Percentiles rank a stretch among this genome's conserved stretches.
These are phyloP conservation scores for Rhizophagus sp. DNA, from an alignment of 192 early-diverging fungal genomes.

Conservation along the genomic window DNA sequence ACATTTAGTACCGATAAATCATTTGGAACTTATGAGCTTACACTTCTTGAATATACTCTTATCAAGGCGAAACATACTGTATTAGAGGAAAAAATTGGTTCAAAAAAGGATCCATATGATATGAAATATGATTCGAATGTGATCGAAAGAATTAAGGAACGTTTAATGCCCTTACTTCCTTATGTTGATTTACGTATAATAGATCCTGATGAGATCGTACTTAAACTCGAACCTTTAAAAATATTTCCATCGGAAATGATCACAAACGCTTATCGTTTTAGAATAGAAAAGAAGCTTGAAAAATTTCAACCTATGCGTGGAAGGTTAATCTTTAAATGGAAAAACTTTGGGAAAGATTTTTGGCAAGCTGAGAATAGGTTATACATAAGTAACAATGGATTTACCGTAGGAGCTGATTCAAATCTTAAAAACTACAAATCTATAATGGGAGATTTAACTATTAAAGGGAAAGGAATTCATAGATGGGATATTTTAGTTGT, in stretches of 20 bases:
- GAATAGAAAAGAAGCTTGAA: background rate
- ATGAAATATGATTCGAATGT: background rate
- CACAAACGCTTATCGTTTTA: background rate
- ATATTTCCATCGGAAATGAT: background rate
- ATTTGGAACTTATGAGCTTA: background rate
- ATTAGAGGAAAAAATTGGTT: background rate
- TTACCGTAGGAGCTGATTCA: background rate
- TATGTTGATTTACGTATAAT: background rate
- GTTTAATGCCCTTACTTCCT: background rate
- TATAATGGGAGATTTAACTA: background rate
- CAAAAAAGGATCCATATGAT: background rate
- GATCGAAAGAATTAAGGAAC: background rate
- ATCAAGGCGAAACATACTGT: background rate
- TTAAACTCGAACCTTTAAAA: background rate
- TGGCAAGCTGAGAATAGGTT: background rate
- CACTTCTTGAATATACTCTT: background rate
- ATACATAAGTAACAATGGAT: background rate
- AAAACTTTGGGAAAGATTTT: background rate
- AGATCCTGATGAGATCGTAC: background rate
- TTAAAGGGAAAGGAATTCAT: conserved; percentile 2
- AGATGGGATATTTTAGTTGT: conserved; percentile 16
- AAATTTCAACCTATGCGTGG: background rate
- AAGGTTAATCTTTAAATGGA: background rate
- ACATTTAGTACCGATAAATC: background rate
- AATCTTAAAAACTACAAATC: background rate